Conservation (phyloP, 1,284 basidiomycete genomes). For the Ustilago esculenta region DNA sequence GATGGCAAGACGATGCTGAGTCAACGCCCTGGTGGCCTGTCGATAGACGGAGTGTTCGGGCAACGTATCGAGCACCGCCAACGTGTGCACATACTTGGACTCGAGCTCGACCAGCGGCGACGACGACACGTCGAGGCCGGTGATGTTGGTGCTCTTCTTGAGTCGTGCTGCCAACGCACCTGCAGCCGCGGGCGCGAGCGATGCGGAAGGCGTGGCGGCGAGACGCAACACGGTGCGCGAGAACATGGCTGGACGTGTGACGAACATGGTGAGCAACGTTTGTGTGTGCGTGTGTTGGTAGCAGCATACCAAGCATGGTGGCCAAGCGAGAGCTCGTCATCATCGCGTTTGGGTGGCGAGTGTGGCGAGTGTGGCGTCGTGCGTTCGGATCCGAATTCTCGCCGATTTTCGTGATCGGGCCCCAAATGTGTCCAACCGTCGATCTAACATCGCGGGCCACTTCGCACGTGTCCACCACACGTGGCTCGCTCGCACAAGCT, state of each 20-base stretch:
- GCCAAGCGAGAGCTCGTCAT: too few relatives aligned
- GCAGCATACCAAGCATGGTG: too few relatives aligned
- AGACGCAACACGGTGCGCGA: background rate
- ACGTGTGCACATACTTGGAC: constrained; percentile 81
- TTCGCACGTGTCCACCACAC: too few relatives aligned
- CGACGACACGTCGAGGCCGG: constrained; percentile 73
- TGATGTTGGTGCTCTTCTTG: constrained; percentile 77
- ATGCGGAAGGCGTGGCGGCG: constrained; percentile 32
- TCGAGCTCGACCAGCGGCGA: constrained; percentile 81
- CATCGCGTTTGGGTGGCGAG: too few relatives aligned
- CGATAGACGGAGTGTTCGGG: constrained; percentile 87
- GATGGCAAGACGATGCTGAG: constrained; percentile 81
- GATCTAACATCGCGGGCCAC: too few relatives aligned
- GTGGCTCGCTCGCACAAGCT: too few relatives aligned
- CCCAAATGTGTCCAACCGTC: too few relatives aligned
- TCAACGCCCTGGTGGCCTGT: constrained; percentile 87
- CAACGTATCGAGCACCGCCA: constrained; percentile 75
- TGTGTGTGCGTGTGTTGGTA: too few relatives aligned
- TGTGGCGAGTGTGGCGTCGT: too few relatives aligned
- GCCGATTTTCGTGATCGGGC: too few relatives aligned
- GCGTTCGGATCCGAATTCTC: too few relatives aligned
- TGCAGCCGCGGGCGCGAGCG: constrained; percentile 15
- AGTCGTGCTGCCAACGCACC: constrained; percentile 19
- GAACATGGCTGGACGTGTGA: constrained; percentile 10
- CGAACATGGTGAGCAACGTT: constrained; percentile 25